Conservation (phyloP, 371 early-diverging fungal genomes). For the Mucor irregularis region DNA sequence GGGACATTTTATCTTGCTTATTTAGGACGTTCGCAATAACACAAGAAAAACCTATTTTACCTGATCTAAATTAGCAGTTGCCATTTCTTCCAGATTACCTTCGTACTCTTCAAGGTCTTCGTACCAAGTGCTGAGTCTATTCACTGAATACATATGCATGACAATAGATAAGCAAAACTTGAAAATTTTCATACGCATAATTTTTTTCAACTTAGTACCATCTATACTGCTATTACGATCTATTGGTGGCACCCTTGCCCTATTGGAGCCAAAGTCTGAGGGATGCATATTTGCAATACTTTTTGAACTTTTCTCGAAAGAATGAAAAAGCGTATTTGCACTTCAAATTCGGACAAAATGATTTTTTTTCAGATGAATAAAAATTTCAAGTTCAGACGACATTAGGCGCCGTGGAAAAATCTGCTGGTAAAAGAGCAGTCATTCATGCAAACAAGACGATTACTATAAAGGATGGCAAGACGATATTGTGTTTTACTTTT, state of each 20-base stretch:
- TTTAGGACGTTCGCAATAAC: too few relatives aligned
- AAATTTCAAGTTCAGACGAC: too few relatives aligned
- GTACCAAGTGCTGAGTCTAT: conserved; percentile 84
- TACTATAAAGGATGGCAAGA: not conserved
- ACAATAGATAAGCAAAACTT: not conserved
- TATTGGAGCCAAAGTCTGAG: conserved; percentile 2
- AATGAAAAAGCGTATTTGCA: too few relatives aligned
- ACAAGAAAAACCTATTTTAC: conserved; percentile 25
- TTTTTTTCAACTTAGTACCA: not conserved
- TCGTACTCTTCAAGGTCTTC: conserved; percentile 91
- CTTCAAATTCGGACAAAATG: too few relatives aligned
- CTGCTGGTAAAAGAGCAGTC: too few relatives aligned
- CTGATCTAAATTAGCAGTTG: conserved; percentile 82
- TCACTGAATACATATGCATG: conserved; percentile 35
- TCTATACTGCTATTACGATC: not conserved
- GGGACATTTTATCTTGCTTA: conserved; percentile 3
- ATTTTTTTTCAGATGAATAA: too few relatives aligned
- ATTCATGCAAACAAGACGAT: too few relatives aligned
- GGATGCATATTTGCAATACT: conserved; percentile 14
- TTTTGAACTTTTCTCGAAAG: too few relatives aligned
- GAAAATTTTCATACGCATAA: not conserved
- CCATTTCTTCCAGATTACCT: conserved; percentile 92
- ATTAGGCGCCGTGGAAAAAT: too few relatives aligned
- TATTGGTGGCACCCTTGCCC: not conserved
- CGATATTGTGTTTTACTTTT: too few relatives aligned